Evolutionary conservation across 257 asterid species (phyloP), one percentile per base, ranked within the genome.

Genomic region (Perilla frutescens): DNA sequence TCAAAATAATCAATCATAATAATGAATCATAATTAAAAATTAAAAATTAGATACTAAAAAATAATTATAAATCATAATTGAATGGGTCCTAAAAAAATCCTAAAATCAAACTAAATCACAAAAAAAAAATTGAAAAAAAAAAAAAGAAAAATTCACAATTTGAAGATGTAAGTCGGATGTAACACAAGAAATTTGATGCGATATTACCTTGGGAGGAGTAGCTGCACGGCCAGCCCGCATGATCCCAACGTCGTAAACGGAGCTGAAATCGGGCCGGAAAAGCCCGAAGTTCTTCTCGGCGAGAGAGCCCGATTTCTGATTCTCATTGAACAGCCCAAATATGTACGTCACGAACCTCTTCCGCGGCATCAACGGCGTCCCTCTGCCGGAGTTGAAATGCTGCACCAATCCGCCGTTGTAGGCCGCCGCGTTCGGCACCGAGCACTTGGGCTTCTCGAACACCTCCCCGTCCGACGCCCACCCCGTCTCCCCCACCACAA

Each of bases 281-380:
- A 93, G 83, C 41, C 98, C 98, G 83, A 93, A 93, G 13, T 87
- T 93, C 82, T 75, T 85, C 87, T 93, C 98, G 0, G 96, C 85
- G 29, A 68, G 4, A 0, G 96, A 75, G 11, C 98, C 98, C 40
- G 86, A 37, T 72, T 93, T 93, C 65, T 51, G 75, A 41, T 93
- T 88, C 87, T 93, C 98, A 14, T 93, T 93, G 13, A 93, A 93
- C 70, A 93, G 57, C 2, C 61, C 84, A 20, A 93, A 93, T 1
- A 91, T 81, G 57, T 91, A 93, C 0, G 90, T 88, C 60, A 88
- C 90, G 50, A 91, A 80, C 66, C 70, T 91, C 77, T 39, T 79
- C 34, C 12, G 47, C 1, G 94, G 97, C 91, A 84, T 84, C 88
- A 93, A 63, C 5, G 98, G 98, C 73, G 96, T 89, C 40, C 98